Conservation (phyloP, 345 rosid species). For the Streptanthus diversifolius region DNA sequence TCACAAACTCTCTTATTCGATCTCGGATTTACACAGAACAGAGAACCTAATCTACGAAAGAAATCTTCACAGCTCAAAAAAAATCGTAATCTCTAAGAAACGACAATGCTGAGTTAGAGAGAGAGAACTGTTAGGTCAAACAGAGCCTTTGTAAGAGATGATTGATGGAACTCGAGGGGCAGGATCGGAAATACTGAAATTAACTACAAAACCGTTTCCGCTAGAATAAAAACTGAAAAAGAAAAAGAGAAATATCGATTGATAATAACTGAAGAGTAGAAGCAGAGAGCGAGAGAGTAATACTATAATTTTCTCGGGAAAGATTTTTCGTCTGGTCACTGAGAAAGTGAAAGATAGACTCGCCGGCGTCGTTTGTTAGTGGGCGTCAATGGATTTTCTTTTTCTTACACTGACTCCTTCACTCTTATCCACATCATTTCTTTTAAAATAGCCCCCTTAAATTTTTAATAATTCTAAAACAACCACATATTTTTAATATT, state of each 20-base stretch:
- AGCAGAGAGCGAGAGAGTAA: neutral
- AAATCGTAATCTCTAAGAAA: neutral
- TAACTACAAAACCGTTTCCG: neutral
- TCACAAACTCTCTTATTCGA: slow-evolving; percentile 36
- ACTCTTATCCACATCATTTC: slow-evolving; percentile 22
- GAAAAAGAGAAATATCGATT: neutral
- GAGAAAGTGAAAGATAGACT: slow-evolving; percentile 14
- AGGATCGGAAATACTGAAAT: neutral
- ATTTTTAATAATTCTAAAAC: neutral
- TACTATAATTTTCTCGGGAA: slow-evolving; percentile 7
- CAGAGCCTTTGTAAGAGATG: neutral
- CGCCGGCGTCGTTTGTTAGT: slow-evolving; percentile 25
- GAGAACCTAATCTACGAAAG: neutral
- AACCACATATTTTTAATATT: neutral
- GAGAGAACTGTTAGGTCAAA: neutral
- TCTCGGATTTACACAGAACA: neutral
- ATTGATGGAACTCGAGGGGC: neutral
- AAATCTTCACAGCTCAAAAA: slow-evolving; percentile 12
- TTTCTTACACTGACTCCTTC: neutral
- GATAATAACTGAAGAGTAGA: neutral
- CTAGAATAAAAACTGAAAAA: neutral
- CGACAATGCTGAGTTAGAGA: neutral
- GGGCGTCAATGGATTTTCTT: slow-evolving; percentile 22
- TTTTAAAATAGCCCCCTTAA: neutral
- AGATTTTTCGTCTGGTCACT: neutral